These are phyloP conservation scores for Periconia sp. DNA, from an alignment of 2,329 filamentous ascomycete genomes.

Conservation along the genomic window DNA sequence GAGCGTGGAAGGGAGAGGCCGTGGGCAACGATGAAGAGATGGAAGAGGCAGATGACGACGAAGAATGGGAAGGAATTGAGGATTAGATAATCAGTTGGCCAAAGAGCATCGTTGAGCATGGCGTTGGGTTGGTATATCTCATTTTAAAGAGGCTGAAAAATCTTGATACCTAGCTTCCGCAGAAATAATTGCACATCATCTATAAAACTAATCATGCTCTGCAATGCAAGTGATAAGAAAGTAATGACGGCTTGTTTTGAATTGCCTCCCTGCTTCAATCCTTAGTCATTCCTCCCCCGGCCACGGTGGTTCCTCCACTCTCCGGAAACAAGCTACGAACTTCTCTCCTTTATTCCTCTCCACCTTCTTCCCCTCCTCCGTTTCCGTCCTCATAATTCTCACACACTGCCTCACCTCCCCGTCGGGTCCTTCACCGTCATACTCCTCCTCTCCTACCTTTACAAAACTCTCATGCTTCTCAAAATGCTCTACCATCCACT, in stretches of 20 bases:
- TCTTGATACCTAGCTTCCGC: constrained; percentile 8
- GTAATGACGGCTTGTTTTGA: too few relatives aligned
- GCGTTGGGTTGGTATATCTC: constrained; percentile 69
- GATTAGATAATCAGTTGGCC: constrained; percentile 53
- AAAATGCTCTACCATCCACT: constrained; percentile 92
- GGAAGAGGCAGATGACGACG: constrained; percentile 47
- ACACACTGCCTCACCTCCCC: constrained; percentile 74
- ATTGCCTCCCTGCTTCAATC: neutral
- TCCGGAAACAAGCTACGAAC: constrained; percentile 86
- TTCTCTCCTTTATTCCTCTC: constrained; percentile 88
- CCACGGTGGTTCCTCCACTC: constrained; percentile 82
- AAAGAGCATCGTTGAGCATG: constrained; percentile 24
- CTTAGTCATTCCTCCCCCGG: constrained; percentile 36
- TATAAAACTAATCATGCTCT: neutral
- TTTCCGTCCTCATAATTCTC: constrained; percentile 77
- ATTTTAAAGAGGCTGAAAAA: constrained; percentile 2
- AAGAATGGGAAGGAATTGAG: constrained; percentile 73
- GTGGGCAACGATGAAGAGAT: constrained; percentile 45
- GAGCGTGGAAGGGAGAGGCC: constrained; percentile 60
- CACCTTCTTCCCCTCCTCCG: constrained; percentile 98
- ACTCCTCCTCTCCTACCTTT: constrained; percentile 66
- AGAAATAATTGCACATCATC: neutral
- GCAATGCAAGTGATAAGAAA: too few relatives aligned
- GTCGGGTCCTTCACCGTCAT: constrained; percentile 71
- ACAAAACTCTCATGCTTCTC: constrained; percentile 79